Evolutionary conservation across 331 rosid species (phyloP), one percentile per base, ranked within the genome.

Genomic region (Prunus yedoensis): DNA sequence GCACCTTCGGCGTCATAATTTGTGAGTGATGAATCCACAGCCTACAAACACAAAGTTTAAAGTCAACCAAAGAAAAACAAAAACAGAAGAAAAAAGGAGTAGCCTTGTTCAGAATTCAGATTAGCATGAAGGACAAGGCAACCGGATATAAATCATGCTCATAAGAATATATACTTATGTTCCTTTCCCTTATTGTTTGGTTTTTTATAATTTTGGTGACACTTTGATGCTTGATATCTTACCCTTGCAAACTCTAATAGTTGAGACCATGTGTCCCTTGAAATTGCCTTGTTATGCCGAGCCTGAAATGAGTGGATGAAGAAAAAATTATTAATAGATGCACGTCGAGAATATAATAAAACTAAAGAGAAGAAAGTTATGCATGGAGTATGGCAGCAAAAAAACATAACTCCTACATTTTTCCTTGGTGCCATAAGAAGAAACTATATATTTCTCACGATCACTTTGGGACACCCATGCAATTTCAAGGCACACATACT

Each of bases 201-300:
- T 8, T 58, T 21, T 23, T n/a, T 11, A 21, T 0, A 21, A n/a
- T 6, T 5, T 3, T 5, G 3, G 56, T 71, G 11, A 70, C 35
- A 58, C 30, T 28, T 54, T 28, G 53, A 74, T 35, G 53, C 57
- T 47, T 35, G 61, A 54, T 18, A 67, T 74, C 76, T 83, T 87
- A 95, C 98, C 93, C 86, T 92, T 32, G 98, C 96, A 95, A 95
- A 95, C 89, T 95, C 99, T 87, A 92, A 82, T 18, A 95, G 96
- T 66, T 95, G 99, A 78, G 99, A 87, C 99, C 99, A 95, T 27
- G 99, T 95, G 87, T 95, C 99, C 89, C 91, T 87, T 20, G 96
- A 85, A 75, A 92, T 95, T 76, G 99, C 99, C 83, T 95, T 95
- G 82, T 95, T 92, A 71, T 95, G 99, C 78, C 94, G 89, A 68